Conservation (phyloP, 495 filamentous ascomycete species). For the Cercophora samala region DNA sequence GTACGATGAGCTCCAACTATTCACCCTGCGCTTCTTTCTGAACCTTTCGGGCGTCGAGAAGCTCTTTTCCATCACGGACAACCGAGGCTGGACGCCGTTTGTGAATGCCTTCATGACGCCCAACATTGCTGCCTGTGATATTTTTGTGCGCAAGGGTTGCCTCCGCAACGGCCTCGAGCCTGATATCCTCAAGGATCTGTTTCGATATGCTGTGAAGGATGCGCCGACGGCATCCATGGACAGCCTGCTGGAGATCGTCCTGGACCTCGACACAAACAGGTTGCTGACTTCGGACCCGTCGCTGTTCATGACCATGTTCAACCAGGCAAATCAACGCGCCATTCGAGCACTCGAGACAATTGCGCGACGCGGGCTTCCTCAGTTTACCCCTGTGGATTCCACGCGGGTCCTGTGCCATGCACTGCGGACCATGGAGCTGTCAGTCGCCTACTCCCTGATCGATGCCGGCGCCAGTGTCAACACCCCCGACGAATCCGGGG, state of each 20-base stretch:
- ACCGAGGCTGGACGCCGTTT: slow-evolving; percentile 18
- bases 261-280: slow-evolving; percentile 22
- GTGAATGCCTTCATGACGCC: slow-evolving; percentile 13
- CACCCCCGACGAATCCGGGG: slow-evolving; percentile 10
- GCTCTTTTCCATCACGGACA: slow-evolving; percentile 16
- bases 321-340: slow-evolving; percentile 8
- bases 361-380: slow-evolving; percentile 16
- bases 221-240: slow-evolving; percentile 7
- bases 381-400: slow-evolving; percentile 7
- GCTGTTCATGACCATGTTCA: slow-evolving; percentile 16
- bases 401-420: slow-evolving; percentile 17
- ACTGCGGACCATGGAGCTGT: slow-evolving; percentile 10
- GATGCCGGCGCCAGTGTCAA: slow-evolving; percentile 21
- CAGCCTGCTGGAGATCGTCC: slow-evolving; percentile 17
- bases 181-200: slow-evolving; percentile 13
- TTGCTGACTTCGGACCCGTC: slow-evolving; percentile 12
- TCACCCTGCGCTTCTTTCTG: slow-evolving; percentile 24
- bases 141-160: slow-evolving; percentile 27
- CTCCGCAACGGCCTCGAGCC: slow-evolving; percentile 5
- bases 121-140: slow-evolving; percentile 25
- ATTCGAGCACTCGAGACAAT: slow-evolving; percentile 14
- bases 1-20: slow-evolving; percentile 9
- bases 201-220: slow-evolving; percentile 7
- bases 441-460: slow-evolving; percentile 19
- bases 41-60: slow-evolving; percentile 17